Conservation (phyloP, 2,329 filamentous ascomycete genomes). For the Cladophialophora exuberans region DNA sequence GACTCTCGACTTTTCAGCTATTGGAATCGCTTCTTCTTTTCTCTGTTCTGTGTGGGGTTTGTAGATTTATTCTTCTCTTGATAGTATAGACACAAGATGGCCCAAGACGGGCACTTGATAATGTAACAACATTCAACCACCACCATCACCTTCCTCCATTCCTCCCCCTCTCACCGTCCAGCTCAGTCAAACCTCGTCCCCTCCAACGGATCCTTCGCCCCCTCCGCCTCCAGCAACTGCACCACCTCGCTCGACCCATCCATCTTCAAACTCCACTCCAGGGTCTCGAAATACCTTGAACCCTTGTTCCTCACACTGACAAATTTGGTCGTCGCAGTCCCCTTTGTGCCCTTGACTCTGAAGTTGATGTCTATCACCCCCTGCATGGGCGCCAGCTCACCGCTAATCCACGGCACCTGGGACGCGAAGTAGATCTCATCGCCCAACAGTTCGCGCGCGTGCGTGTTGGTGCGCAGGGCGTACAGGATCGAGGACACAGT, state of each 20-base stretch:
- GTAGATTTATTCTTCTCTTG: too few species aligned
- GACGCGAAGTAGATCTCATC: conserved; percentile 83
- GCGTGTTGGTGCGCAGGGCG: conserved; percentile 77
- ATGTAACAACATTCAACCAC: conserved; percentile 20
- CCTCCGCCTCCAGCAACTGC: conserved; percentile 63
- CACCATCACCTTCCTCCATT: background rate
- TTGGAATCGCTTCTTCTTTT: too few species aligned
- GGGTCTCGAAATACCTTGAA: conserved; percentile 80
- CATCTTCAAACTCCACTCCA: conserved; percentile 83
- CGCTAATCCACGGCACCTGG: conserved; percentile 80
- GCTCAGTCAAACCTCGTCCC: conserved; percentile 5
- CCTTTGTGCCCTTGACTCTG: conserved; percentile 77
- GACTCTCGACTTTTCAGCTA: too few species aligned
- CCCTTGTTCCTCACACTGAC: conserved; percentile 66
- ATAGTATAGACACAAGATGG: too few species aligned
- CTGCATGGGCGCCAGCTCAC: conserved; percentile 91
- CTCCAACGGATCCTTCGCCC: conserved; percentile 28
- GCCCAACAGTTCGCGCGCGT: conserved; percentile 77
- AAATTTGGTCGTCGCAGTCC: conserved; percentile 76
- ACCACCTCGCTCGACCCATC: conserved; percentile 68
- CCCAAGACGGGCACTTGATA: background rate
- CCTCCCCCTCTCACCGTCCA: background rate
- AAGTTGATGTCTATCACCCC: conserved; percentile 87
- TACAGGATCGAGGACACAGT: conserved; percentile 89
- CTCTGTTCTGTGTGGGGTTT: too few species aligned